Percentiles rank a stretch among this genome's conserved stretches.
Conservation (phyloP, 2,329 filamentous ascomycete genomes). For the Elsinoe ampelina region DNA sequence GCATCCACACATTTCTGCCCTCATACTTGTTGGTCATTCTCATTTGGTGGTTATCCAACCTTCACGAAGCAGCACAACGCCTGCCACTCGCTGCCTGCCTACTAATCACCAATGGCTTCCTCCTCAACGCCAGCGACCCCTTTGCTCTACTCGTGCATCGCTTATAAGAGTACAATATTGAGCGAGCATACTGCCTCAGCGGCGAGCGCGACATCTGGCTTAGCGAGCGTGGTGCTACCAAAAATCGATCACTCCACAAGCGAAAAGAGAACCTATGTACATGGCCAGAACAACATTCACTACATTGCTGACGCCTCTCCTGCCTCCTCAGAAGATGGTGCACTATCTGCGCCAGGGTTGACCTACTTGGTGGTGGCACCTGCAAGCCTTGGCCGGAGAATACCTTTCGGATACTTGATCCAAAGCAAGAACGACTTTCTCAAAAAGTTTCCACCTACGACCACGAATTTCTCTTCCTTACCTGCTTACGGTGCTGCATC, state of each 20-base stretch:
- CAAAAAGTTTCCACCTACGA: conserved; percentile 53
- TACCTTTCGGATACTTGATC: conserved; percentile 85
- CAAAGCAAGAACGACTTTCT: conserved; percentile 88
- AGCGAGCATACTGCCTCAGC: conserved; percentile 84
- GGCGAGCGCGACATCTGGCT: conserved; percentile 70
- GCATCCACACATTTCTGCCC: too few relatives aligned
- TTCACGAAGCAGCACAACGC: neutral
- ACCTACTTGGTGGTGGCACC: conserved; percentile 89
- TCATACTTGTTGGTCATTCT: too few relatives aligned
- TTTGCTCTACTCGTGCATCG: conserved; percentile 63
- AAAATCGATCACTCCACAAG: conserved; percentile 75
- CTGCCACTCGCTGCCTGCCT: too few relatives aligned
- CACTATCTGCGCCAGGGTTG: conserved; percentile 55
- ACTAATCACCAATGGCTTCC: conserved; percentile 26
- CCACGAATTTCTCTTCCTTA: conserved; percentile 64
- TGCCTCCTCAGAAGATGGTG: conserved; percentile 20
- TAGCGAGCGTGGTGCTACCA: conserved; percentile 88
- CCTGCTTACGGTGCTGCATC: conserved; percentile 83
- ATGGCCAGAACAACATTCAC: conserved; percentile 87
- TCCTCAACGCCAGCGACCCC: conserved; percentile 27
- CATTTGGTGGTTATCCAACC: too few relatives aligned
- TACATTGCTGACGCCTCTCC: conserved; percentile 69
- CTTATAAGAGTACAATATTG: conserved; percentile 86
- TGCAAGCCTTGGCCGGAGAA: conserved; percentile 68
- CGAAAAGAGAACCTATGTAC: conserved; percentile 80